Evolutionary conservation across 495 filamentous ascomycete species (phyloP), one percentile per base, ranked within the genome.

Genomic region (Aspergillus bertholletiae): DNA sequence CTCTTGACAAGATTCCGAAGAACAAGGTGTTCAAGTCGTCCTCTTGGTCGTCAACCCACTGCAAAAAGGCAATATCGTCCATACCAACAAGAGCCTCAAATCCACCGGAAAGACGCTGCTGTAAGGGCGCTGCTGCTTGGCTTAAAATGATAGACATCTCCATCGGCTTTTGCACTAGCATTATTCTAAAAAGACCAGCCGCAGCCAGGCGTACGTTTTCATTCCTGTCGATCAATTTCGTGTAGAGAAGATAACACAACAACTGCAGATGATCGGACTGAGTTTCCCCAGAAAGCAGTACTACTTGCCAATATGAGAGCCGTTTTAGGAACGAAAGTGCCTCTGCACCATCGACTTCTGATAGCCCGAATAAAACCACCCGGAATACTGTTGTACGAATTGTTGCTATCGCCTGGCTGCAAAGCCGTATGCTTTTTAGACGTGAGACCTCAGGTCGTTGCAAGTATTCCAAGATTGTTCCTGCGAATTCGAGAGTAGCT

Each of bases 221-320:
- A 45, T 85, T 71, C 4, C 74, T 61, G 53, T 87, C 85, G 34
- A 93, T 82, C 43, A 97, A 70, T 59, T 89, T 92, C 28, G 82
- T 84, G 69, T 97, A 97, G 7, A 98, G 81, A 40, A 95, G 80
- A 60, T 95, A 97, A 77, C 90, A 96, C 17, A 97, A 79, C 7
- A 97, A 71, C 45, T 86, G 84, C 61, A 96, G 79, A 62, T 88
- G 87, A 12, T 88, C 84, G 20, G 85, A 82, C 48, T 96, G 90
- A 2, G 78, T 74, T 21, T 89, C 86, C 7, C 90, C 80, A 24
- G 84, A 83, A n/a, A 97, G 74, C 30, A 97, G 80, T 22, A 96
- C 88, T 12, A 88, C 89, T 65, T 97, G 94, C 94, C 94, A 98
- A 67, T 97, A 97, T 2, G 87, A 81, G 58, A 98, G 80, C 60